Base-by-base conservation (phyloP, 805 yeast species). In the Metschnikowia gelsemii region DNA sequence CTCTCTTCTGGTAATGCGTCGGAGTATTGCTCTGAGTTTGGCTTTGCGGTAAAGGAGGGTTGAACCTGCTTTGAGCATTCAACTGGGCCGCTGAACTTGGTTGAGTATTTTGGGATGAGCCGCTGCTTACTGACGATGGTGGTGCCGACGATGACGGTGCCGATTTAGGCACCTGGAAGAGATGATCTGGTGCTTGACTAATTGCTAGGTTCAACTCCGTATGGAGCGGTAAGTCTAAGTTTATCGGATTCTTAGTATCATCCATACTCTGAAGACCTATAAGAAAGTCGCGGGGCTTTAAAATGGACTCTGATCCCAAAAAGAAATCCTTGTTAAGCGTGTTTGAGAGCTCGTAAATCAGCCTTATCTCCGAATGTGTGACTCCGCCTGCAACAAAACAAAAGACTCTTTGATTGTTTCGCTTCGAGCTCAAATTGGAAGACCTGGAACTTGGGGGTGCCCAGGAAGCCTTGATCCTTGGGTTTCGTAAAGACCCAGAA, bases 311-410 rank as follows among this genome's bases (percentile, higher is more conserved):
- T 5, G 54, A 49, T 19, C 52, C 51, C 23, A 45, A 65, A 46
- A 83, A 78, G 13, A 93, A 75, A 46, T 88, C 96, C 57, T 79
- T 82, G 55, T 84, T 78, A 43, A 78, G 70, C 32, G 73, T 61
- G 13, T 67, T 62, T 7, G 87, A 76, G 34, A 88, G 70, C 48
- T 87, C 91, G 52, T 86, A 82, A 3, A 82, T 80, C 9, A 87
- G 75, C 47, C 91, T 76, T 21, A 84, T 66, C 61, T 93, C 99
- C 2, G 90, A 76, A 50, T 83, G 78, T 0, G 98, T 87, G 16
- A 86, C 63, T 7, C 98, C 99, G 17, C 99, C 99, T 2, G 95
- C 84, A 20, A 88, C 76, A 56, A 80, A 93, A 42, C 89, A 78
- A 50, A 90, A 77, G 6, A 90, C 70, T 36, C 93, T 70, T 57